Percentiles rank a stretch among this genome's conserved stretches.
Evolutionary conservation across 2,329 filamentous ascomycete species (phyloP).

Genomic region (Gaeumannomyces sp.): DNA sequence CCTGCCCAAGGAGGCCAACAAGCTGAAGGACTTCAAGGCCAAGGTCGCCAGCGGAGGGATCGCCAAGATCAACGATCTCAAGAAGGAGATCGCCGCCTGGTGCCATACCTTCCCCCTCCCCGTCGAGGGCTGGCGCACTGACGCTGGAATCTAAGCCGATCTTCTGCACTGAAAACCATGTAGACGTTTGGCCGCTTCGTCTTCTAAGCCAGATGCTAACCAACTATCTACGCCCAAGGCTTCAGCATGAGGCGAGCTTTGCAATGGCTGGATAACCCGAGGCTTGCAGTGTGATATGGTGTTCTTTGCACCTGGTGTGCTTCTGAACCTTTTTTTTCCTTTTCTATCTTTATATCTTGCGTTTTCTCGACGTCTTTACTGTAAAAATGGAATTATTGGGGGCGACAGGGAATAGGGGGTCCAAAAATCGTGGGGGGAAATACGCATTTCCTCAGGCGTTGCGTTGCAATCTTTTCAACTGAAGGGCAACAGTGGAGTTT

Average conservation of each 20-base stretch:
- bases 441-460: slow-evolving; percentile 26
- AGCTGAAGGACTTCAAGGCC: slow-evolving; percentile 98
- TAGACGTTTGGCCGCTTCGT: background rate
- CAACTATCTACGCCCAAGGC: background rate
- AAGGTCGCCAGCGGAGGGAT: slow-evolving; percentile 77
- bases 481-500: slow-evolving; percentile 20
- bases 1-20: slow-evolving; percentile 95
- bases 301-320: background rate
- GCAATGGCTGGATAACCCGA: background rate
- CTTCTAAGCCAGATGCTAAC: background rate
- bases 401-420: slow-evolving; percentile 12
- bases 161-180: background rate
- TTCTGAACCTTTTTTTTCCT: slow-evolving; percentile 9
- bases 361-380: slow-evolving; percentile 9
- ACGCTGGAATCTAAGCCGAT: slow-evolving; percentile 48
- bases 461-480: slow-evolving; percentile 28
- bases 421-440: slow-evolving; percentile 19
- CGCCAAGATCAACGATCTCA: slow-evolving; percentile 74
- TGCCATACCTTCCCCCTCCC: slow-evolving; percentile 88
- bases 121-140: slow-evolving; percentile 63
- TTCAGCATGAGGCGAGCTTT: background rate
- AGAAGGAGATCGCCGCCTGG: slow-evolving; percentile 86
- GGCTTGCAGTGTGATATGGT: background rate
- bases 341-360: slow-evolving; percentile 10
- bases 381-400: slow-evolving; percentile 10